Percentiles rank a stretch among this genome's conserved stretches.
These are phyloP conservation scores for Oryza rufipogon DNA, from an alignment of 176 grass and related monocot genomes.

Conservation along the genomic window DNA sequence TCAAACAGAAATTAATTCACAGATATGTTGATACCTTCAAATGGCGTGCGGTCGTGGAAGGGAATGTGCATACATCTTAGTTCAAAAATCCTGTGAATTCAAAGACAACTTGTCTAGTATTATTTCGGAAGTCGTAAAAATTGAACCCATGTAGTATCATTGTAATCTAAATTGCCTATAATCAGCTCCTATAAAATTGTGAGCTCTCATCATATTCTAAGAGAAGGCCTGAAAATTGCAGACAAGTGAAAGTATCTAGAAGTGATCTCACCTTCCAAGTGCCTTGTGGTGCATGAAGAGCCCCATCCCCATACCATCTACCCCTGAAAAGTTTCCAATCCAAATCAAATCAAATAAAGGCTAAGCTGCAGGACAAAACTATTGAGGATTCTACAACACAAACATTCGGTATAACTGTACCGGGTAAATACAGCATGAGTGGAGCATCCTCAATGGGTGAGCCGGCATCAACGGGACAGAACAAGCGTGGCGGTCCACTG, in stretches of 20 bases:
- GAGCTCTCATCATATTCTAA: neutral
- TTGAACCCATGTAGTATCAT: neutral
- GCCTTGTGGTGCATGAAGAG: constrained; percentile 84
- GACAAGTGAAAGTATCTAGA: neutral
- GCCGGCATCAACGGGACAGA: constrained; percentile 43
- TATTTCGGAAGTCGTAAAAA: neutral
- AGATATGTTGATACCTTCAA: constrained; percentile 52
- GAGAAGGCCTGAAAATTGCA: neutral
- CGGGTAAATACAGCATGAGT: constrained; percentile 63
- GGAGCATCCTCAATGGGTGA: constrained; percentile 50
- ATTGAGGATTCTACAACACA: neutral
- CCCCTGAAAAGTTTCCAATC: constrained; percentile 29
- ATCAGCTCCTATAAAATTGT: neutral
- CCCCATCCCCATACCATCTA: constrained; percentile 66
- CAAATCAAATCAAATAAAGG: neutral
- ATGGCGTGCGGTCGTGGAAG: constrained; percentile 63
- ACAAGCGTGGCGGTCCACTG: constrained; percentile 53
- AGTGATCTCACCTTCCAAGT: constrained; percentile 59
- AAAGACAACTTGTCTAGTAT: neutral
- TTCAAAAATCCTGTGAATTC: constrained; percentile 65
- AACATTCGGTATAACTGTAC: constrained; percentile 29
- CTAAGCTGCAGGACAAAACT: neutral
- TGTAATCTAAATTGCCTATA: neutral
- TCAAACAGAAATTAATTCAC: neutral
- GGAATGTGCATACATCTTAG: constrained; percentile 74